Base-by-base conservation (phyloP, 306 rosid species). In the Fagus sylvatica region DNA sequence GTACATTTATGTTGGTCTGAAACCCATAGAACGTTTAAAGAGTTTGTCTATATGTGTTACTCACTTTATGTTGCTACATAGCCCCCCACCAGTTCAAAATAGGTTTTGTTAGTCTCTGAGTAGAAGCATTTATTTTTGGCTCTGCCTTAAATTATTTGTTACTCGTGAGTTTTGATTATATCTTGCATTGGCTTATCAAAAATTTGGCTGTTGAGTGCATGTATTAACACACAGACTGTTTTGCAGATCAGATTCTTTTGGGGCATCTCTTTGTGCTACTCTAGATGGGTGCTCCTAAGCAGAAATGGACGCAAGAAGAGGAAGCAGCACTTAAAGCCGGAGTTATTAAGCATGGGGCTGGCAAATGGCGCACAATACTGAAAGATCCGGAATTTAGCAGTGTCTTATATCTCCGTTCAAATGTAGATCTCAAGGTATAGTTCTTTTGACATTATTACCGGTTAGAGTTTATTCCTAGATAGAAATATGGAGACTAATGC, bases 321-420 rank as follows among this genome's bases (percentile, higher is more conserved):
- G 99, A 95, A 88, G 78, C 91, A 17, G 99, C 99, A 17, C 91
- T 95, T 64, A 95, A 95, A 85, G 94, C 99, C 69, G 99, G 99
- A 74, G 98, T 95, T 74, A 87, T 93, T 76, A 95, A 95, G 87
- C 99, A 95, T 39, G 99, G 99, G 53, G 96, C 90, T 33, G 99
- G 98, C 59, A 95, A 93, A 87, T 95, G 99, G 99, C 94, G 97
- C 11, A 95, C 99, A 0, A 95, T 95, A 66, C 97, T 95, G 60
- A 93, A 92, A 81, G 97, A 95, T 82, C 98, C 99, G 34, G 98
- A 95, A 85, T 95, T 85, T 76, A 87, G 90, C 16, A 22, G 78
- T 72, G 90, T 95, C 78, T 82, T 95, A 69, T 95, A 74, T 85
- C 88, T 91, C 73, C 93, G 98, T 72, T 95, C 99, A 28, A 95